Evolutionary conservation across 2,329 filamentous ascomycete species (phyloP).

Genomic region (Pochonia chlamydosporia): DNA sequence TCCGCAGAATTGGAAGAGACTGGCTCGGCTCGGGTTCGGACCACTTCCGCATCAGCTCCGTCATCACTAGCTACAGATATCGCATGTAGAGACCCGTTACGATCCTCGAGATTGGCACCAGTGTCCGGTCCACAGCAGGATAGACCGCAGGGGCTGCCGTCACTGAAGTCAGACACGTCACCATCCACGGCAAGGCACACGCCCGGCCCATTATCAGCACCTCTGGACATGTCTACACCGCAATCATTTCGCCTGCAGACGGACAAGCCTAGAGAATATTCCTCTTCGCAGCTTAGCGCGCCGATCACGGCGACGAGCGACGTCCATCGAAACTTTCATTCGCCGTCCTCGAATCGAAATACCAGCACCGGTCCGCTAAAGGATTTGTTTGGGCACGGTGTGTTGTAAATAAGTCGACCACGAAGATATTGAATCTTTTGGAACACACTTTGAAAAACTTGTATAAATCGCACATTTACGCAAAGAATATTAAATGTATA

Average conservation of each 20-base stretch:
- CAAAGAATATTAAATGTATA: too few relatives aligned
- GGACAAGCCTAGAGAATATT: conserved; percentile 37
- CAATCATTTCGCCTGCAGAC: conserved; percentile 20
- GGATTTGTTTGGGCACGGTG: conserved; percentile 3
- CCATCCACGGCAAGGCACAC: conserved; percentile 37
- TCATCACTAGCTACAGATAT: conserved; percentile 41
- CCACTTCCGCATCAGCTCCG: conserved; percentile 43
- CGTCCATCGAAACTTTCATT: conserved; percentile 40
- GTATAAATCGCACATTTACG: too few relatives aligned
- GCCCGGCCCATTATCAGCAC: conserved; percentile 48
- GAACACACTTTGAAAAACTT: too few relatives aligned
- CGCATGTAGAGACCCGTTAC: conserved; percentile 23
- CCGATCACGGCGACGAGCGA: conserved; percentile 48
- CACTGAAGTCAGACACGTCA: conserved; percentile 2
- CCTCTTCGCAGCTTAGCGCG: conserved; percentile 48
- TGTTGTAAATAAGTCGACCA: too few relatives aligned
- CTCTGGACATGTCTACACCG: conserved; percentile 40
- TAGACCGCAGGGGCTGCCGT: conserved; percentile 38
- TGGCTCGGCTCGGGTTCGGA: conserved; percentile 38
- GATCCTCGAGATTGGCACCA: conserved; percentile 19
- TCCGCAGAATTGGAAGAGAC: conserved; percentile 29
- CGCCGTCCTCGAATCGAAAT: not conserved
- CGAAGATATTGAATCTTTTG: too few relatives aligned
- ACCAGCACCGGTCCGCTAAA: not conserved
- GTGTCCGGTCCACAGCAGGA: conserved; percentile 26